phyloP scores from a whole-genome alignment of 768 basidiomycete genomes.

The Rubroboletus satanas region DNA sequence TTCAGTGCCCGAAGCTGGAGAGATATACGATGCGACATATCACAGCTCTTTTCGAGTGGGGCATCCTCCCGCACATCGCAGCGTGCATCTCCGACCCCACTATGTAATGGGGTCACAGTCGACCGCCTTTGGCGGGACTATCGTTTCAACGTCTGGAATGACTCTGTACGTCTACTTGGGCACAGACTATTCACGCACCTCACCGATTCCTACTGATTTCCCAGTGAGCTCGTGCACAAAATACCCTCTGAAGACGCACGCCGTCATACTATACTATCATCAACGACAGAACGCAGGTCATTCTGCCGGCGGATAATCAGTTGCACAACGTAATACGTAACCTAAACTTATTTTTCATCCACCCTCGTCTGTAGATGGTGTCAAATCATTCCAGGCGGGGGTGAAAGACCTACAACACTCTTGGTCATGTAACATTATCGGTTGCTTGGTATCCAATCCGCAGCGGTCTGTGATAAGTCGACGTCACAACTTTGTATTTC shows the following conservation, averaged over 20 bases:
- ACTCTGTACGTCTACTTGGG: slow-evolving; percentile 32
- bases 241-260: slow-evolving; percentile 25
- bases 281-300: slow-evolving; percentile 27
- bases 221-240: slow-evolving; percentile 19
- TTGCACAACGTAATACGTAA: slow-evolving; percentile 30
- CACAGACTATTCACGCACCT: not conserved
- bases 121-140: slow-evolving; percentile 67
- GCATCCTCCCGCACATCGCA: slow-evolving; percentile 30
- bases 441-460: slow-evolving; percentile 18
- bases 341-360: slow-evolving; percentile 26
- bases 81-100: slow-evolving; percentile 34
- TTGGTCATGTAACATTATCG: slow-evolving; percentile 27
- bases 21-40: slow-evolving; percentile 57
- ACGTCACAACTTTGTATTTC: slow-evolving; percentile 11
- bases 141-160: slow-evolving; percentile 60
- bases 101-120: slow-evolving; percentile 54
- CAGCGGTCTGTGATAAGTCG: slow-evolving; percentile 9
- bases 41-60: slow-evolving; percentile 51
- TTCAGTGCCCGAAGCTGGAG: slow-evolving; percentile 64
- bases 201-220: slow-evolving; percentile 3
- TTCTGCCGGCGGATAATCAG: slow-evolving; percentile 29
- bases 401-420: slow-evolving; percentile 18
- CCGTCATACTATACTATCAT: slow-evolving; percentile 28
- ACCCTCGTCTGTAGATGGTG: slow-evolving; percentile 6
- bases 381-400: slow-evolving; percentile 8